phyloP scores from a whole-genome alignment of 2,329 filamentous ascomycete genomes.

The Aspergillus ochraceoroseus region DNA sequence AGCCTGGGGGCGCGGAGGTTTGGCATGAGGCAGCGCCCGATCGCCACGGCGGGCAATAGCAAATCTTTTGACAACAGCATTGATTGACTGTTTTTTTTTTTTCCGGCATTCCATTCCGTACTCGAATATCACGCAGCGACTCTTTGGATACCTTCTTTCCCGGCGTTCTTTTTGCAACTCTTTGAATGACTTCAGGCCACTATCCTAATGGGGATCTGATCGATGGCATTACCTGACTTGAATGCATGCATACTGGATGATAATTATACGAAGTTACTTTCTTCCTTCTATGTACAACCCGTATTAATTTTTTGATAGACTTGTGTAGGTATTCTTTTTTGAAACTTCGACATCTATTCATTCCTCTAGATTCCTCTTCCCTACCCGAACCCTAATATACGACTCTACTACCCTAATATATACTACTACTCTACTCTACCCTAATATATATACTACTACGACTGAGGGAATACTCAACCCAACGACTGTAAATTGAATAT shows the following conservation, averaged over 20 bases:
- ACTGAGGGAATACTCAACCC: too few relatives aligned
- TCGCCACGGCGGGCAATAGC: constrained; percentile 24
- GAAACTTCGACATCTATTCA: too few relatives aligned
- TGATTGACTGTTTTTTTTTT: constrained; percentile 28
- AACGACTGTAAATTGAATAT: too few relatives aligned
- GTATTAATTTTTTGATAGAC: too few relatives aligned
- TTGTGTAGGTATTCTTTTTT: too few relatives aligned
- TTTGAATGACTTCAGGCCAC: not conserved
- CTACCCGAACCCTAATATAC: too few relatives aligned
- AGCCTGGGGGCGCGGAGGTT: constrained; percentile 36
- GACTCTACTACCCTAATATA: too few relatives aligned
- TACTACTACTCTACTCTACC: too few relatives aligned
- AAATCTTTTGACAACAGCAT: constrained; percentile 32
- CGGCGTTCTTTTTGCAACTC: constrained; percentile 19
- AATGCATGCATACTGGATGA: constrained; percentile 10
- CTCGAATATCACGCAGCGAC: constrained; percentile 25
- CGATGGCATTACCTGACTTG: constrained; percentile 7
- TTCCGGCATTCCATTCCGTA: constrained; percentile 12
- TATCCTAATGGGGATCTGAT: constrained; percentile 9
- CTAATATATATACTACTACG: too few relatives aligned
- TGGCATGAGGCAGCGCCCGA: constrained; percentile 31
- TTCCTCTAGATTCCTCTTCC: too few relatives aligned
- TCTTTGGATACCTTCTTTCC: constrained; percentile 21
- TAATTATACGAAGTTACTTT: constrained; percentile 10
- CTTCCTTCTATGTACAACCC: not conserved